These are phyloP conservation scores for Cornus florida DNA, from an alignment of 148 eudicot species.

Conservation along the genomic window DNA sequence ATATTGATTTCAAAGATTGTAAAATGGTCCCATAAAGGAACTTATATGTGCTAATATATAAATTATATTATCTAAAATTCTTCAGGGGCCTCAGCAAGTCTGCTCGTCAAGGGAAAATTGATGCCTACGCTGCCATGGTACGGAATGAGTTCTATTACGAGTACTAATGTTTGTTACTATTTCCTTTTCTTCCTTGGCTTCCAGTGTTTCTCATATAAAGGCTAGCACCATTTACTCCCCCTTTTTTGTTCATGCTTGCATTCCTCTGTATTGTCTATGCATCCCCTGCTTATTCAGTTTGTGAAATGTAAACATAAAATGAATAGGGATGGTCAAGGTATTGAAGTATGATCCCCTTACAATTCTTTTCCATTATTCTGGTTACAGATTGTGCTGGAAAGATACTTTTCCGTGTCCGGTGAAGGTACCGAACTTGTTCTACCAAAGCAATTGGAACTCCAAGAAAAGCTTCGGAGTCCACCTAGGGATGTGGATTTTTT, in stretches of 20 bases:
- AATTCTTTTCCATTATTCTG: neutral
- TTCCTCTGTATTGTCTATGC: neutral
- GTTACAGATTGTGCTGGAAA: slow-evolving; percentile 78
- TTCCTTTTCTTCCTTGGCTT: neutral
- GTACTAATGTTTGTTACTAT: neutral
- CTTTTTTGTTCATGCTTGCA: neutral
- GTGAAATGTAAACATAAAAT: neutral
- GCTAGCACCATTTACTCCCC: neutral
- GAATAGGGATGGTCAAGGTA: neutral
- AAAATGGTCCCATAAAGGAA: neutral
- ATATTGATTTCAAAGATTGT: neutral
- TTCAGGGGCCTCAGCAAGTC: slow-evolving; percentile 45
- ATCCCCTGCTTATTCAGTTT: neutral
- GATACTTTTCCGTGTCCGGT: slow-evolving; percentile 67
- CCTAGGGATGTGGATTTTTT: slow-evolving; percentile 37
- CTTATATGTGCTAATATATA: neutral
- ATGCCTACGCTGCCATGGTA: slow-evolving; percentile 57
- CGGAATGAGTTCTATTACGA: neutral
- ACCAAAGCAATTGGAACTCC: slow-evolving; percentile 75
- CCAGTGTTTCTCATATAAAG: neutral
- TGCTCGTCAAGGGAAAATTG: slow-evolving; percentile 40
- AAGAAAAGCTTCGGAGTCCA: slow-evolving; percentile 70
- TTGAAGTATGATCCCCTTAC: neutral
- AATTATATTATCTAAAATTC: neutral
- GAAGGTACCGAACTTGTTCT: slow-evolving; percentile 65